Evolutionary conservation across 2,329 filamentous ascomycete genomes (phyloP), one percentile per base, ranked within the genome.

Genomic region (Endocalyx cinctus): DNA sequence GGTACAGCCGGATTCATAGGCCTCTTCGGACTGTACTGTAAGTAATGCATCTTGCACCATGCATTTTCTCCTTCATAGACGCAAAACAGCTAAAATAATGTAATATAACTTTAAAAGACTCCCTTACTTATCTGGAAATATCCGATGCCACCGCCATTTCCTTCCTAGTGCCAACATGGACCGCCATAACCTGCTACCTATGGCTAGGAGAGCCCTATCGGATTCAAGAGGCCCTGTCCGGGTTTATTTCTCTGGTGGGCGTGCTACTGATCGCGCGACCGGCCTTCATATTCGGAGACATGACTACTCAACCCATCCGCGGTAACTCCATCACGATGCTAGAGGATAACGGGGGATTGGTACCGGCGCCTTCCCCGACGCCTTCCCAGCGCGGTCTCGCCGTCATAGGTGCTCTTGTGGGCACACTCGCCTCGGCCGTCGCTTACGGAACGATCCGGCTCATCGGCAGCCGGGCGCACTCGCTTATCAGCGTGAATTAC

Each of bases 71-170:
- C 80, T n/a, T n/a, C n/a, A n/a, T n/a, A n/a, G n/a, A n/a, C n/a
- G n/a, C n/a, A n/a, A n/a, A n/a, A n/a, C n/a, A n/a, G n/a, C n/a
- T n/a, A n/a, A n/a, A n/a, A n/a, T n/a, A n/a, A n/a, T n/a, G n/a
- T n/a, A n/a, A n/a, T n/a, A n/a, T n/a, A n/a, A n/a, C n/a, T n/a
- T n/a, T n/a, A n/a, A 47, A 72, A 63, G 59, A 67, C 19, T 61
- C 62, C 0, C 52, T 66, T 0, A 69, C 82, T 16, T 89, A 87
- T 43, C 72, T 92, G 1, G 81, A 84, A 2, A 69, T 92, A 2
- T 79, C 84, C 2, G 86, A 92, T 52, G 82, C 85, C 1, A 87
- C 82, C 0, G 84, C 89, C 16, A 79, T 92, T 20, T 87, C 82
- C 6, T 92, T 90, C 55, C 69, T 92, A 4, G 74, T 83, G 0